Evolutionary conservation across 805 yeast species (phyloP), one percentile per base, ranked within the genome.

Genomic region (Zygosaccharomyces rouxii): DNA sequence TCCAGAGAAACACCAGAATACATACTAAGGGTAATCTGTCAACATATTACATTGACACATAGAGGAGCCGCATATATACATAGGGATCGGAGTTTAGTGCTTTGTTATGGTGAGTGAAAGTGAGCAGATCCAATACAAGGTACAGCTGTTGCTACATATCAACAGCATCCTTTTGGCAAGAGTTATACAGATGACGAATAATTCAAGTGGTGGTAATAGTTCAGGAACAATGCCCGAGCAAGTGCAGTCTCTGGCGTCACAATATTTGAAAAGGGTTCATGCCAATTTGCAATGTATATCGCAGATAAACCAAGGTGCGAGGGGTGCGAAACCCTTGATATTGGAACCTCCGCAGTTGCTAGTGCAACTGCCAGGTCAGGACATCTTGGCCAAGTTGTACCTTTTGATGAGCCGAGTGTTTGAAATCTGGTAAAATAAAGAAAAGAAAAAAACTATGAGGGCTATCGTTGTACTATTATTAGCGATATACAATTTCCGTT

Each of bases 281-380:
- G 61, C 69, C 11, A 66, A 66, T 49, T 48, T 66, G 43, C 70
- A 66, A 44, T 64, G 69, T 43, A 64, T 66, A 18, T 64, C 69
- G 9, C 68, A 62, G 50, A 61, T 66, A 22, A 65, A 66, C 49
- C 68, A 64, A 43, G 69, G 68, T 26, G 42, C 51, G 3, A 40
- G 38, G 13, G 49, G 49, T 13, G 56, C 60, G 7, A 64, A 61
- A 45, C 70, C 70, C 3, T 31, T 55, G 25, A 58, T 66, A 2
- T 41, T 60, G 37, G 65, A 59, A 7, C 56, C 64, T 7, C 64
- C 65, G 16, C 59, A 44, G 42, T 50, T 46, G 35, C 52, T 51
- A 42, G 49, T 47, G 14, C 55, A 55, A 23, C 57, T 52, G 43
- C 56, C 54, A 3, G 52, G 57, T 13, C 62, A 58, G 46, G 70